A percentile compares a stretch with the other conserved stretches of the same genome.
phyloP scores from a whole-genome alignment of 306 rosid species.

The Vachellia pachyceras region DNA sequence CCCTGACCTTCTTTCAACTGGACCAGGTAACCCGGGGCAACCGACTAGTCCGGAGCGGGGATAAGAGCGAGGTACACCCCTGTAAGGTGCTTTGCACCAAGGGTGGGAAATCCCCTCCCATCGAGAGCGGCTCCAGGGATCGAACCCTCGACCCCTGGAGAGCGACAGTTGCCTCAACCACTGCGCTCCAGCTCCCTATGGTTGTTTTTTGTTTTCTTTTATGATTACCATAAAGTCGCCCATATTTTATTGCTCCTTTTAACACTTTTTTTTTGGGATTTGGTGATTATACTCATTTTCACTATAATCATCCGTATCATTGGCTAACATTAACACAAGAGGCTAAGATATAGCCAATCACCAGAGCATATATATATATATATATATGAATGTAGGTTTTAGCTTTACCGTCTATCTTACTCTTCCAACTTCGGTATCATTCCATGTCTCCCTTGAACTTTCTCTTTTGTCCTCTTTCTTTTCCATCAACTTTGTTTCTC shows the following conservation, averaged over 20 bases:
- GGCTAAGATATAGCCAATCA: neutral
- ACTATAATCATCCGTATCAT: constrained; percentile 6
- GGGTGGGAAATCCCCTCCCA: too few species aligned
- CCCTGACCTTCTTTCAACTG: too few species aligned
- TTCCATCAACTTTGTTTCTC: constrained; percentile 23
- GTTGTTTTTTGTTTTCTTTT: neutral
- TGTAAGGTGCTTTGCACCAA: too few species aligned
- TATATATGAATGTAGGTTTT: constrained; percentile 1
- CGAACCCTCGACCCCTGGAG: too few species aligned
- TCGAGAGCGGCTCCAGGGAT: too few species aligned
- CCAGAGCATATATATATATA: neutral
- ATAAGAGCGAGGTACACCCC: too few species aligned
- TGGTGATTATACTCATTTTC: too few species aligned
- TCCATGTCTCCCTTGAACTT: constrained; percentile 35
- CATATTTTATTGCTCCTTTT: neutral
- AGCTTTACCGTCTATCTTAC: constrained; percentile 16
- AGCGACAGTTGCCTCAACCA: too few species aligned
- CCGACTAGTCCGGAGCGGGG: too few species aligned
- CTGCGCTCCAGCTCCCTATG: too few species aligned
- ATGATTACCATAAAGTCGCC: constrained; percentile 12
- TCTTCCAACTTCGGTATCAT: constrained; percentile 31
- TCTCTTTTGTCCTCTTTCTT: constrained; percentile 10
- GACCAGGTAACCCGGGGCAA: too few species aligned
- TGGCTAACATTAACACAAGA: neutral
- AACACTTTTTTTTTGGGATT: neutral